phyloP scores from a whole-genome alignment of 2,329 filamentous ascomycete genomes.

The Verruconis gallopava region DNA sequence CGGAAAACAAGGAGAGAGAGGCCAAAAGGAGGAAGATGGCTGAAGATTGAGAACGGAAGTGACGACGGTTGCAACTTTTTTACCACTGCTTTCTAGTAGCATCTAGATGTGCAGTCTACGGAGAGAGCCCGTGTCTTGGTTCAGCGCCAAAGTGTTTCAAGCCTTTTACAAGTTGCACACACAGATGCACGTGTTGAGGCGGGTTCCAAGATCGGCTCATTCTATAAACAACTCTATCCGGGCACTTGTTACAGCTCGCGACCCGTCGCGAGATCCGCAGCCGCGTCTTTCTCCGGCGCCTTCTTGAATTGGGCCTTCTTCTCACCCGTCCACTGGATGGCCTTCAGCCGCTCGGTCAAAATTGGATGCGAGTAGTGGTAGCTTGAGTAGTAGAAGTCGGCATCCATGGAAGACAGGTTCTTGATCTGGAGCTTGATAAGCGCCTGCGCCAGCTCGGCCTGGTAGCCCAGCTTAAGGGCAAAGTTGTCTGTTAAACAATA shows the following conservation, averaged over 20 bases:
- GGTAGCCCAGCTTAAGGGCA: conserved; percentile 72
- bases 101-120: too few relatives aligned
- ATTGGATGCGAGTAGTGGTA: conserved; percentile 99
- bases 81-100: too few relatives aligned
- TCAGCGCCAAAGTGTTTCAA: too few relatives aligned
- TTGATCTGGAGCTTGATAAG: conserved; percentile 97
- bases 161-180: too few relatives aligned
- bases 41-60: conserved; percentile 1
- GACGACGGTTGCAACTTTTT: background rate
- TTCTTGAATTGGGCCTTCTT: conserved; percentile 39
- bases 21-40: conserved; percentile 6
- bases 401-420: conserved; percentile 97
- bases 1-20: conserved; percentile 21
- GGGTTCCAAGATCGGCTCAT: too few relatives aligned
- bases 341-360: conserved; percentile 80
- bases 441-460: conserved; percentile 67
- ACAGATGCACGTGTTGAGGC: too few relatives aligned
- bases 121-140: too few relatives aligned
- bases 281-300: conserved; percentile 1
- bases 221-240: too few relatives aligned
- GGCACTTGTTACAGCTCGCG: background rate
- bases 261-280: background rate
- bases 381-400: conserved; percentile 94
- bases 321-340: conserved; percentile 71
- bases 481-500: conserved; percentile 51